Evolutionary conservation across 164 flowering plant genomes (phyloP).

Genomic region (Buxus sempervirens): DNA sequence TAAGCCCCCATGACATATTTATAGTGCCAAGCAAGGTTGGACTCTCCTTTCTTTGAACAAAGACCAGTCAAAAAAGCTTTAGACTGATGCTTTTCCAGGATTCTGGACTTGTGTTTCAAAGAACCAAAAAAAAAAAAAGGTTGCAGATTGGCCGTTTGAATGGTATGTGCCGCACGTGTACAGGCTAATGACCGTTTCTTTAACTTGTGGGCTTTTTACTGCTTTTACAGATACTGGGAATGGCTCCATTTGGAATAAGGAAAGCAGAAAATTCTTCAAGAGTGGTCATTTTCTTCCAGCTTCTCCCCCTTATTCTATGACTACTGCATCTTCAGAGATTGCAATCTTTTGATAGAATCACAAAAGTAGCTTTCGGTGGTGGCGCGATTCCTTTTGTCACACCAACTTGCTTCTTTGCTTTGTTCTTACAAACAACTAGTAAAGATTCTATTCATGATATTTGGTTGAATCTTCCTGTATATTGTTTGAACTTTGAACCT

Average conservation of each 20-base stretch:
- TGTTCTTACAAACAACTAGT: background rate
- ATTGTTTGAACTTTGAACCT: too few species aligned
- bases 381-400: slow-evolving; percentile 1
- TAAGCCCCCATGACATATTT: background rate
- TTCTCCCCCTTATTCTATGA: background rate
- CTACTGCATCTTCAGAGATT: background rate
- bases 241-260: background rate
- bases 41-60: background rate
- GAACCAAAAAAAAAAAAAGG: too few species aligned
- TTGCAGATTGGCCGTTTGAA: too few species aligned
- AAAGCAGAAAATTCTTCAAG: background rate
- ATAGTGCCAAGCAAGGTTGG: background rate
- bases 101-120: background rate
- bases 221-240: background rate
- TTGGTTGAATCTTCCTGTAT: background rate
- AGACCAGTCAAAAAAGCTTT: too few species aligned
- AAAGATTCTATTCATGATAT: background rate
- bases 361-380: slow-evolving; percentile 12
- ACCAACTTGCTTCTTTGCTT: background rate
- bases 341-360: slow-evolving; percentile 1
- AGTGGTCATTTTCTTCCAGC: background rate
- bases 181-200: background rate
- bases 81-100: background rate
- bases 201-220: too few species aligned
- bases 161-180: background rate